Evolutionary conservation across 345 rosid species (phyloP).

Genomic region (Odontarrhena argentea): DNA sequence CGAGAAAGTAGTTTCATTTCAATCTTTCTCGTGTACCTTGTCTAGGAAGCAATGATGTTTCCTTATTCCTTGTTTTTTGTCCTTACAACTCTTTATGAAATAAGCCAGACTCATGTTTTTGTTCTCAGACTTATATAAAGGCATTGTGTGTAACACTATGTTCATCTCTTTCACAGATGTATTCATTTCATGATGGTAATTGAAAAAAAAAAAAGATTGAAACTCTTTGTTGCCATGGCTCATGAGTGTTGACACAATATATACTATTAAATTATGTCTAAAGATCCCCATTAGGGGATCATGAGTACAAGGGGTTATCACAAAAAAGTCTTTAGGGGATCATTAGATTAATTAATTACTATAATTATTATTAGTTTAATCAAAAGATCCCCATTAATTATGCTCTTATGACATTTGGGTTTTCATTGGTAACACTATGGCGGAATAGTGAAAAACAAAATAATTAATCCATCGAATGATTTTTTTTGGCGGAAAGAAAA

Average conservation of each 20-base stretch:
- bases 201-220: conserved; percentile 18
- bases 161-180: conserved; percentile 18
- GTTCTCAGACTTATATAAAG: conserved; percentile 33
- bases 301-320: no score
- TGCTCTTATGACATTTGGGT: no score
- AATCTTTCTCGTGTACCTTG: not conserved
- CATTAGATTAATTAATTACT: no score
- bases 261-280: no score
- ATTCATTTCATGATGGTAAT: conserved; percentile 13
- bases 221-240: conserved; percentile 21
- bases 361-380: no score
- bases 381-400: no score
- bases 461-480: no score
- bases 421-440: no score
- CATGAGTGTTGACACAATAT: conserved; percentile 27
- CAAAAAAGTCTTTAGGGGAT: no score
- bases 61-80: conserved; percentile 19
- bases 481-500: no score
- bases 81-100: conserved; percentile 41
- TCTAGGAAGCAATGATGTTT: not conserved
- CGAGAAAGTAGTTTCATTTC: not conserved
- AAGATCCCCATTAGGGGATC: no score
- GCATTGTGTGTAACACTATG: conserved; percentile 29
- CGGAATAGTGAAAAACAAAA: no score
- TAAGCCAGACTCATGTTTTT: conserved; percentile 44